Evolutionary conservation across 345 rosid genomes (phyloP).

Genomic region (Euphorbia lathyris): DNA sequence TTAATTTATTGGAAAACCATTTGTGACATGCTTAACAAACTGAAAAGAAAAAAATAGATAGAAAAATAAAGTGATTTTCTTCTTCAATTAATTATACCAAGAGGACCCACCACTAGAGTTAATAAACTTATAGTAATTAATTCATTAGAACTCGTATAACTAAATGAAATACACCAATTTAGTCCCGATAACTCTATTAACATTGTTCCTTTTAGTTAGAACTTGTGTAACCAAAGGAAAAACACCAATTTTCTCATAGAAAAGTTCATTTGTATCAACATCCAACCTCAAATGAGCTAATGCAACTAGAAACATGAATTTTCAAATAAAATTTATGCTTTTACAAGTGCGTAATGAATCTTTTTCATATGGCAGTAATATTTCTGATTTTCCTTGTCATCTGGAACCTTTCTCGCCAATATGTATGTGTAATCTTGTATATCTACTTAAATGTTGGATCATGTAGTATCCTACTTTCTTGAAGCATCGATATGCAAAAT

Average conservation of each 20-base stretch:
- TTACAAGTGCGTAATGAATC: not conserved
- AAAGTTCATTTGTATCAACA: not conserved
- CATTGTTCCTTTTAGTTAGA: slow-evolving; percentile 2
- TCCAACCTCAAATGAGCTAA: not conserved
- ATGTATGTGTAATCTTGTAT: not conserved
- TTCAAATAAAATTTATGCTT: no score
- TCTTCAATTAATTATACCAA: no score
- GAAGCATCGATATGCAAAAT: slow-evolving; percentile 5
- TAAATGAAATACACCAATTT: no score
- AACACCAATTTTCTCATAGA: slow-evolving; percentile 10
- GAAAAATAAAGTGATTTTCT: no score
- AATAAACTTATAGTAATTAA: no score
- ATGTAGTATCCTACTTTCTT: not conserved
- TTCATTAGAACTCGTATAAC: no score
- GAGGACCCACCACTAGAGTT: no score
- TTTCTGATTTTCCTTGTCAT: slow-evolving; percentile 4
- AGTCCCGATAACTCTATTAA: not conserved
- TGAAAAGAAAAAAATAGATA: no score
- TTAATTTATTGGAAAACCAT: no score
- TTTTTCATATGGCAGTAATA: slow-evolving; percentile 6
- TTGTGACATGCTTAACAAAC: no score
- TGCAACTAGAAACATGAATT: no score
- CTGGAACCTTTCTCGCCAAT: slow-evolving; percentile 10
- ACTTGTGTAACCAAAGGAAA: slow-evolving; percentile 11
- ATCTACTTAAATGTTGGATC: not conserved